Evolutionary conservation across 2,329 filamentous ascomycete genomes (phyloP), one percentile per base, ranked within the genome.

Genomic region (Davidsoniella eucalypti): DNA sequence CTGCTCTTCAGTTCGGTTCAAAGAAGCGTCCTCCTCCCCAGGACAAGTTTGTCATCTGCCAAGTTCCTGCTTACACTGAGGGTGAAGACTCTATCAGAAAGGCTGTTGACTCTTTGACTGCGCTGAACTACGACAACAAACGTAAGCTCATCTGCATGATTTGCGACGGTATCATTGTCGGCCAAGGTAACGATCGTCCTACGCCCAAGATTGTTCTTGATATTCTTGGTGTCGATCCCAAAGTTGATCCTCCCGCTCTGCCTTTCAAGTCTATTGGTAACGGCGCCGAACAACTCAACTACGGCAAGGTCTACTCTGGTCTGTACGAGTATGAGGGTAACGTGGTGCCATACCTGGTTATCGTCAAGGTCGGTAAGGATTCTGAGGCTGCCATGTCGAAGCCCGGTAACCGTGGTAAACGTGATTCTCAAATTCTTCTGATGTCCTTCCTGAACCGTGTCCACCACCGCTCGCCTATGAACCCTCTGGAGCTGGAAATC

Each of bases 371-470:
- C 54, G 92, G 92, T 63, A 96, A 95, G 67, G 87, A 95, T 63
- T 94, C 88, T 5, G 92, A 98, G 65, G 87, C 94, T 64, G 70
- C 67, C 60, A 92, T 90, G 67, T 71, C 87, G 2, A 96, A 95
- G 70, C 92, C 92, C 48, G 92, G 92, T 59, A 98, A 98, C 68
- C 85, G 92, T 66, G 92, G 92, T 65, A 98, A 98, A 70, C 87
- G 92, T 72, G 92, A 98, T 65, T 94, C 90, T 33, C 92, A 98
- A 65, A 87, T 98, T 59, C 67, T 96, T 56, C 72, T 96, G 46
- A 88, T 98, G 81, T 90, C 84, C 67, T 98, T 98, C 76, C 77
- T 98, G 58, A 98, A 98, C 68, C 86, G 90, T 54, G 92, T 98
- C 43, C 92, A 98, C 63, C 86, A 96, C 65, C 84, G 88, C 55